A percentile compares a stretch with the other conserved stretches of the same genome.
Evolutionary conservation across 176 grass and related monocot genomes (phyloP).

Genomic region (Eleusine coracana): DNA sequence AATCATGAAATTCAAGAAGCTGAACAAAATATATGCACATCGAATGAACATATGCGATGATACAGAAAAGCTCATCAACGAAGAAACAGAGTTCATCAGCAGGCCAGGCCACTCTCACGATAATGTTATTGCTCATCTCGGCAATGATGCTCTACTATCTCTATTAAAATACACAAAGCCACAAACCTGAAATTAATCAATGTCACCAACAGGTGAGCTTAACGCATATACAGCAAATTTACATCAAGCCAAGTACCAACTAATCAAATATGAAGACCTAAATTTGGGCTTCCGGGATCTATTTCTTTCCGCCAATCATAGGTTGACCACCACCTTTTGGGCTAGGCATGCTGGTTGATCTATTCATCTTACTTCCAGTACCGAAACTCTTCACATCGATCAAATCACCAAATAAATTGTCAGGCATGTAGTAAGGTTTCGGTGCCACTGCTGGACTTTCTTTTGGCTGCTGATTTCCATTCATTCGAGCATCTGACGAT

Average conservation of each 20-base stretch:
- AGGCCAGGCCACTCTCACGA: not conserved
- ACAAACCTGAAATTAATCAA: constrained; percentile 32
- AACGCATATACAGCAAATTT: constrained; percentile 63
- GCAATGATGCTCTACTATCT: constrained; percentile 34
- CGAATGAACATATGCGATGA: not conserved
- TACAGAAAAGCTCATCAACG: not conserved
- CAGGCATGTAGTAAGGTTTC: constrained; percentile 93
- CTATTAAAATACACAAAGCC: constrained; percentile 19
- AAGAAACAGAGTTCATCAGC: not conserved
- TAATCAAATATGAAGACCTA: constrained; percentile 22
- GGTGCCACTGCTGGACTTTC: constrained; percentile 24
- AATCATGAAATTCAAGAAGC: not conserved
- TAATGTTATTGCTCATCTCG: constrained; percentile 33
- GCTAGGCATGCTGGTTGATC: constrained; percentile 48
- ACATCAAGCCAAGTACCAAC: constrained; percentile 42
- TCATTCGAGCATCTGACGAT: constrained; percentile 41
- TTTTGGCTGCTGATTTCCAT: constrained; percentile 39
- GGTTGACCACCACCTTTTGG: constrained; percentile 66
- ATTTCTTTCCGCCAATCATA: constrained; percentile 85
- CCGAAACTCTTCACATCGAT: constrained; percentile 77
- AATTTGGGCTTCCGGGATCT: constrained; percentile 23
- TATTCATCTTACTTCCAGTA: constrained; percentile 51
- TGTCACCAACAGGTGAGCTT: not conserved
- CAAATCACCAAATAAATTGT: constrained; percentile 92
- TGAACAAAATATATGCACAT: not conserved